These are phyloP conservation scores for Quercus alba DNA, from an alignment of 306 rosid species.

Conservation along the genomic window DNA sequence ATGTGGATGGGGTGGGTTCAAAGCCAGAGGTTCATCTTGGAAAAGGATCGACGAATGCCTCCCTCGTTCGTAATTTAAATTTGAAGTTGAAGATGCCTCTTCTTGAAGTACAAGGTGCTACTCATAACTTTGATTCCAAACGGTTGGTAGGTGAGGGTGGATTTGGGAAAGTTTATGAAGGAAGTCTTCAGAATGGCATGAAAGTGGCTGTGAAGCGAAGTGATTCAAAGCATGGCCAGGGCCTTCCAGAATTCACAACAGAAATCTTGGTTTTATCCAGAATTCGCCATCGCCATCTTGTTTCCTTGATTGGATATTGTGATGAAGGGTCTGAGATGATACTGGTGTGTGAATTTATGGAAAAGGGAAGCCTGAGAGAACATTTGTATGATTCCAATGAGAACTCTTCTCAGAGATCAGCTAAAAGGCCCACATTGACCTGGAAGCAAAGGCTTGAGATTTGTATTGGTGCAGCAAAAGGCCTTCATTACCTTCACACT, in stretches of 20 bases:
- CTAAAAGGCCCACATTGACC: constrained; percentile 18
- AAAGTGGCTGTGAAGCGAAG: constrained; percentile 51
- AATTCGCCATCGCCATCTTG: constrained; percentile 53
- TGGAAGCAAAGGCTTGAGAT: constrained; percentile 58
- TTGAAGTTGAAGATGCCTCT: constrained; percentile 39
- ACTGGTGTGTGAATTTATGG: constrained; percentile 52
- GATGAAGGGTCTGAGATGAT: constrained; percentile 52
- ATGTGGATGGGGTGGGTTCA: not conserved
- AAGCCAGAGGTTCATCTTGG: constrained; percentile 10
- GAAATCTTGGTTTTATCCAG: constrained; percentile 52
- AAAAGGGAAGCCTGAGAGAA: constrained; percentile 46
- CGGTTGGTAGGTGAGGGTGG: constrained; percentile 47
- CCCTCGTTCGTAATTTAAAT: constrained; percentile 30
- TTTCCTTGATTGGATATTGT: constrained; percentile 51
- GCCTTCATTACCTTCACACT: constrained; percentile 55
- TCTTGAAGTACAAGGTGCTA: constrained; percentile 36
- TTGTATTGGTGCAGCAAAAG: constrained; percentile 51
- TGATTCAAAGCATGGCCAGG: constrained; percentile 51
- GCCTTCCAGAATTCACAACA: constrained; percentile 41
- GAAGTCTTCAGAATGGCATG: constrained; percentile 32
- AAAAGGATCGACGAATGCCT: constrained; percentile 25
- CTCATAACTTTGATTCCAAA: constrained; percentile 29
- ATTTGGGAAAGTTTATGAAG: constrained; percentile 52
- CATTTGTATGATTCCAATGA: constrained; percentile 27
- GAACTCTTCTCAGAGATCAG: not conserved